Evolutionary conservation across 805 yeast species (phyloP), one percentile per base, ranked within the genome.

Genomic region (Hanseniaspora osmophila): DNA sequence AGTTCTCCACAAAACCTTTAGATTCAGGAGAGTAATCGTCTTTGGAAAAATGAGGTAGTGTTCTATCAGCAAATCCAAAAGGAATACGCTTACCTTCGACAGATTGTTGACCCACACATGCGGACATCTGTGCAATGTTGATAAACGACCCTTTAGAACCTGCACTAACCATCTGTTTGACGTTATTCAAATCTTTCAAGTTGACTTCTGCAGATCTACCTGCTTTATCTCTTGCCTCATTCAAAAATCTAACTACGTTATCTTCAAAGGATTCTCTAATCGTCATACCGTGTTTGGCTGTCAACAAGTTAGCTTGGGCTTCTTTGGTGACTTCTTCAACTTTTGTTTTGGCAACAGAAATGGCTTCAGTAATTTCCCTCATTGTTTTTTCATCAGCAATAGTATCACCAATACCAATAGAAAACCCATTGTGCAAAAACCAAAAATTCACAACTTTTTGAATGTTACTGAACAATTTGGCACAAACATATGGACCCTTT

Each of bases 61-160:
- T 80, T 68, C 99, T 82, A 63, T 92, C 97, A 37, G 86, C 79
- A 61, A 92, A 92, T 40, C 99, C 99, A 56, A 84, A 92, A 19
- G 96, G 94, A 69, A 92, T 90, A 75, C 99, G 94, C 65, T 85
- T 92, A 77, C 99, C 99, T 70, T 92, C 98, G 41, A 92, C 98
- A 67, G 94, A 92, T 64, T 92, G 99, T 67, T 92, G 99, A 57
- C 98, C 98, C 29, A 92, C 98, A 82, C 98, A 92, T 10, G 98
- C 98, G 37, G 96, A 87, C 98, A 92, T 92, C 69, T 88, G 97
- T 19, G 99, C 94, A 63, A 92, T 92, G 64, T 92, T 92, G 65
- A 92, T 92, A 65, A 90, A 92, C 13, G 98, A 92, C 73, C 99
- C 99, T 68, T 92, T 92, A 30, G 99, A 92, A 59, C 99, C 99